phyloP scores from a whole-genome alignment of 768 basidiomycete species.

The Tubosaeta sp. region DNA sequence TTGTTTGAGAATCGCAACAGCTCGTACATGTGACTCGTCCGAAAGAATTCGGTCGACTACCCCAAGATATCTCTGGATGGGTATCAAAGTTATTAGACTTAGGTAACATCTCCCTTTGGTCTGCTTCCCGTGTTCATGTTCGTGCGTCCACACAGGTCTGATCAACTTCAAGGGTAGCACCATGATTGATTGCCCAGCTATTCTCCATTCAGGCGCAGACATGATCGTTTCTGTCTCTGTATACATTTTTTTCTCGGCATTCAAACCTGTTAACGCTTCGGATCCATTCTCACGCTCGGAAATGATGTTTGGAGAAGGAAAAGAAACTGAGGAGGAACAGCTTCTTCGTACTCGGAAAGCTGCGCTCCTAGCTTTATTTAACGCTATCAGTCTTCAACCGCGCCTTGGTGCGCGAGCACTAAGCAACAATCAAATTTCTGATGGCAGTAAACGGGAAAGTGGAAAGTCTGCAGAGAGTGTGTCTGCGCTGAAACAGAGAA shows the following conservation, averaged over 20 bases:
- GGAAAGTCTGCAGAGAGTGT: constrained; percentile 37
- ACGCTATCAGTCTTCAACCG: constrained; percentile 67
- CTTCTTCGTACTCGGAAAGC: constrained; percentile 75
- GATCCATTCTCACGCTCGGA: constrained; percentile 26
- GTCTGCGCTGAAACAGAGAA: constrained; percentile 37
- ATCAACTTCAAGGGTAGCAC: constrained; percentile 64
- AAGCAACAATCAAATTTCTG: constrained; percentile 26
- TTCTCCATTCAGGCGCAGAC: constrained; percentile 68
- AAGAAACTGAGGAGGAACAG: constrained; percentile 77
- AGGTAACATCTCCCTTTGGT: constrained; percentile 34
- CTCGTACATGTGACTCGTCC: not conserved
- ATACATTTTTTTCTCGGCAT: constrained; percentile 66
- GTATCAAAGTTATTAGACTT: constrained; percentile 69
- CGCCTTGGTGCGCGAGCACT: constrained; percentile 39
- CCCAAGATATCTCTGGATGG: constrained; percentile 68
- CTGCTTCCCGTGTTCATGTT: constrained; percentile 2
- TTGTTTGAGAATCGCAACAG: not conserved
- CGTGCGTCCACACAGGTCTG: constrained; percentile 40
- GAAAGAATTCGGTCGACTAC: constrained; percentile 73
- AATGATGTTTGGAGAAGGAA: constrained; percentile 64
- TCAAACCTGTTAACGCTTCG: constrained; percentile 43
- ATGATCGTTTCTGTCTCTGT: constrained; percentile 74
- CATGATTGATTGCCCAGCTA: constrained; percentile 74
- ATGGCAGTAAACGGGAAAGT: constrained; percentile 33
- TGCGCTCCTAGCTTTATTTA: constrained; percentile 70